Base-by-base conservation (phyloP, 2,329 filamentous ascomycete genomes). In the Calonectria pauciramosa region DNA sequence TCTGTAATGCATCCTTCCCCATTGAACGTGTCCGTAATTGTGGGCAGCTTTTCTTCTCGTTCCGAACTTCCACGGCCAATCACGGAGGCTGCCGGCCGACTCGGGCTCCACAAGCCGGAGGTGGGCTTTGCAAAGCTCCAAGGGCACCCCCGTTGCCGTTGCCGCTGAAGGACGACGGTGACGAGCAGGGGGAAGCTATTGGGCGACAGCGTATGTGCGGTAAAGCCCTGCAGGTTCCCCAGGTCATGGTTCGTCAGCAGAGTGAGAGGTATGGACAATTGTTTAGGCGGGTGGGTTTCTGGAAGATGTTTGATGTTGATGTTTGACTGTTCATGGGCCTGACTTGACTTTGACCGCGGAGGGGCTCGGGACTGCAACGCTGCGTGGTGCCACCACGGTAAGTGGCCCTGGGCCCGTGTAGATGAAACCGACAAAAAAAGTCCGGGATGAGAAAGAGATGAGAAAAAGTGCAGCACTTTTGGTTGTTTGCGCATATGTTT, bases 51-150 rank as follows among this genome's bases (percentile, higher is more conserved):
- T 68, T 72, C 36, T 44, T 44, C 36, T 47, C 28, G 36, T 23
- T 64, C 72, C 68, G 68, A 66, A 68, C 59, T 73, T 52, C 72
- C 72, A 28, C 77, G 63, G 67, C 79, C 79, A 80, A 80, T 81
- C 75, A 80, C 79, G 78, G 79, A 72, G 72, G 72, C 54, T 79
- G 51, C 77, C 75, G 74, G 75, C 75, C 72, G 74, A 70, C 30
- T 49, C 73, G 74, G 71, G 51, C 74, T 68, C 74, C 79, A 78
- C 73, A 74, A 38, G 52, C 34, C 70, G 59, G 74, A 56, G 71
- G 54, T 49, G 38, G 44, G 60, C 67, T 60, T 63, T 70, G 23
- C 34, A 41, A 64, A 63, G 67, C 75, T 9, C 38, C 32, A 73
- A 75, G 68, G 65, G 44, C 20, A 47, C 41, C 47, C 60, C 64